Evolutionary conservation across 1,139 yeast species (phyloP), one percentile per base, ranked within the genome.

Genomic region (Yamadazyma triangularis): DNA sequence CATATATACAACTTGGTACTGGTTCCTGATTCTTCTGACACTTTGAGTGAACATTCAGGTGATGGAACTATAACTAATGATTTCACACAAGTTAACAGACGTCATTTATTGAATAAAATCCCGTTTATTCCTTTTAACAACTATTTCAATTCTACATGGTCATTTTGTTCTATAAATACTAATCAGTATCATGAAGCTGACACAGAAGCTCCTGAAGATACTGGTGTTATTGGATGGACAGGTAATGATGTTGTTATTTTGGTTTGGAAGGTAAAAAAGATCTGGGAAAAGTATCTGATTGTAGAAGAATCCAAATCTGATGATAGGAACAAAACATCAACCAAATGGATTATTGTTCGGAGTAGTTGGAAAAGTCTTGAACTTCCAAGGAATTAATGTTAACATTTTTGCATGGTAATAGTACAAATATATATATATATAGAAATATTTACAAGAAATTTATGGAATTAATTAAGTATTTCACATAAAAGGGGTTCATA

Each of bases 121-220:
- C 88, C 91, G 2, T 57, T 82, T 8, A 53, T 67, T 10, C 67
- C 69, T 38, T 61, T 75, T 31, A 87, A 91, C 16, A 68, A 73
- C 30, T 89, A 89, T 53, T 84, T 89, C 57, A 76, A 82, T 34
- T 81, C 94, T 2, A 81, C 84, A 10, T 89, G 96, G 97, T 81
- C 94, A 27, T 85, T 83, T 59, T 87, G 88, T 30, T 80, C 89
- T 1, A 67, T 77, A n/a, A 82, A 83, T 44, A 74, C 88, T 23
- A 71, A 69, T 36, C 59, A 69, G 34, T 51, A 62, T 34, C 70
- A 64, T 39, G 53, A 52, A 11, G 60, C 45, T 37, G 54, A 46
- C 36, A 64, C 42, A 28, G 42, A 48, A 4, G 48, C 44, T 13
- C 36, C 47, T 13, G 67, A 64, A 34, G 86, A 80, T 43, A 50